A percentile compares a stretch with the other conserved stretches of the same genome.
These are phyloP conservation scores for Colletotrichum melonis DNA, from an alignment of 2,329 filamentous ascomycete species.

Conservation along the genomic window DNA sequence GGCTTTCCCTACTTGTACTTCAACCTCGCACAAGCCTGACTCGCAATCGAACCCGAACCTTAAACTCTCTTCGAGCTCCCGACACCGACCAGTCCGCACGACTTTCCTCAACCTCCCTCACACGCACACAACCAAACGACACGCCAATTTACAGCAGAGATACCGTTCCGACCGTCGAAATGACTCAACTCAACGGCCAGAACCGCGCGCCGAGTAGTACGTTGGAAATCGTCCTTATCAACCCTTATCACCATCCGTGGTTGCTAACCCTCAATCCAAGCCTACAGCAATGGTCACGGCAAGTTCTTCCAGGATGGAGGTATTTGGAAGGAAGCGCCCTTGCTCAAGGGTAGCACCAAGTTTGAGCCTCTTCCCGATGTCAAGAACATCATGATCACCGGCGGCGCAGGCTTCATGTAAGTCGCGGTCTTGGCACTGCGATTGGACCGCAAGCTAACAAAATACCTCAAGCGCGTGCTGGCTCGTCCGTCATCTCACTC, in stretches of 20 bases:
- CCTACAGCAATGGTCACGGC: conserved; percentile 42
- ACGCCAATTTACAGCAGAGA: neutral
- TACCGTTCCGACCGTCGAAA: neutral
- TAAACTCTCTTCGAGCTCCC: conserved; percentile 22
- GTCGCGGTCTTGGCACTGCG: conserved; percentile 43
- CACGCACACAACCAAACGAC: neutral
- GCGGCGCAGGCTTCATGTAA: conserved; percentile 88
- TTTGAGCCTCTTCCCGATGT: conserved; percentile 77
- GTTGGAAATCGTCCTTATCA: neutral
- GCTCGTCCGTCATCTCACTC: conserved; percentile 81
- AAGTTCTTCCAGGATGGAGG: conserved; percentile 69
- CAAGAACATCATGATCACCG: conserved; percentile 86
- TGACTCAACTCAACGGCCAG: conserved; percentile 30
- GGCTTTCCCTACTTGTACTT: conserved; percentile 27
- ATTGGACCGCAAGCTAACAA: conserved; percentile 20
- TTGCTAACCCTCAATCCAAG: conserved; percentile 24
- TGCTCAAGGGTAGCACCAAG: conserved; percentile 76
- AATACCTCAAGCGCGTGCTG: conserved; percentile 77
- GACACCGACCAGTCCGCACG: neutral
- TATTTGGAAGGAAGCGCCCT: conserved; percentile 77
- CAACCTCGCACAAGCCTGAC: conserved; percentile 31
- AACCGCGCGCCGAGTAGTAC: conserved; percentile 23
- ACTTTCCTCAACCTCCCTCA: neutral
- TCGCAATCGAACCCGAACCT: conserved; percentile 9
- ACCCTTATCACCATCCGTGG: neutral